Conservation (phyloP, 495 filamentous ascomycete genomes). For the Lepraria neglecta region DNA sequence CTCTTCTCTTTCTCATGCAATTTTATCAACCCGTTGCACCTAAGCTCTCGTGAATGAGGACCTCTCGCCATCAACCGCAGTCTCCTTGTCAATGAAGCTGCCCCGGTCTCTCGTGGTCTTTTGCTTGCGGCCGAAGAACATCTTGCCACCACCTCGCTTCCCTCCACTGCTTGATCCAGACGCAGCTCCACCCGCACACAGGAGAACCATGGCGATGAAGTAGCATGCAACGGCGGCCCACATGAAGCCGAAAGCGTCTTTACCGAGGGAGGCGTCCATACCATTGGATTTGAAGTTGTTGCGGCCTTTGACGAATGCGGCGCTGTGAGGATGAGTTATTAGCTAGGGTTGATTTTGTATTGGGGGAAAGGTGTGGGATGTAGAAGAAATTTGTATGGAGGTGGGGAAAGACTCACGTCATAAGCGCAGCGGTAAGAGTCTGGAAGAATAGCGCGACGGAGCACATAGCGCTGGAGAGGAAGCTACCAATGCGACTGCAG, state of each 20-base stretch:
- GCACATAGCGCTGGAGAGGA: conserved; percentile 50
- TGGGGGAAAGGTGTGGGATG: neutral
- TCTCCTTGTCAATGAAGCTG: conserved; percentile 37
- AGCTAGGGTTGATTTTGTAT: neutral
- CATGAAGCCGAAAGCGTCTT: conserved; percentile 76
- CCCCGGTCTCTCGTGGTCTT: conserved; percentile 35
- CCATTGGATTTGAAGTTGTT: conserved; percentile 56
- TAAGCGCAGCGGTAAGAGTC: conserved; percentile 54
- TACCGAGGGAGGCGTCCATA: conserved; percentile 56
- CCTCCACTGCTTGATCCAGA: conserved; percentile 26
- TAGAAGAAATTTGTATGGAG: neutral
- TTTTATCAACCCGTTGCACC: neutral
- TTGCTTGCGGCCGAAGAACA: conserved; percentile 37
- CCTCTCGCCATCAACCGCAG: conserved; percentile 13
- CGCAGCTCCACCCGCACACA: conserved; percentile 49
- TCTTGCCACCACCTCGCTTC: conserved; percentile 14
- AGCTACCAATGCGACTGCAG: conserved; percentile 54
- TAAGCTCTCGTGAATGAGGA: conserved; percentile 12
- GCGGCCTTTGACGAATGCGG: conserved; percentile 71
- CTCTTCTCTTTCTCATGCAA: neutral
- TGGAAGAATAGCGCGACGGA: conserved; percentile 57
- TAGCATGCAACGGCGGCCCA: conserved; percentile 71
- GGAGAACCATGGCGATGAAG: conserved; percentile 62
- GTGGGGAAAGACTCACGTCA: conserved; percentile 55
- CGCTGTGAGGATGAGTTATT: conserved; percentile 38